Percentiles rank a stretch among this genome's conserved stretches.
Conservation (phyloP, 1,284 basidiomycete species). For the Puccinia hordei region DNA sequence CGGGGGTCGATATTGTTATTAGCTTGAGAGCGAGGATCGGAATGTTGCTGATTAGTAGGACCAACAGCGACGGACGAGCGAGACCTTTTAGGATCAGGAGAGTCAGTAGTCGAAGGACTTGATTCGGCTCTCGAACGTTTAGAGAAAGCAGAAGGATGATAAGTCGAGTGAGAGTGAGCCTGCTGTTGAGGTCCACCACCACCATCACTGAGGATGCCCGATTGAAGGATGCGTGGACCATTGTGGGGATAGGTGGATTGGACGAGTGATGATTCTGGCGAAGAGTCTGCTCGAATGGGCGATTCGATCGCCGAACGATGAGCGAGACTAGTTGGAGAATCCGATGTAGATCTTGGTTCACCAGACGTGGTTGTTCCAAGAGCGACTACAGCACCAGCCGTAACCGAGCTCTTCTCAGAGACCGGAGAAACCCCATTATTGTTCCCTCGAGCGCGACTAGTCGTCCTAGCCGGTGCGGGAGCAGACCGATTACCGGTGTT, state of each 20-base stretch:
- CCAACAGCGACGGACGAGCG: background rate
- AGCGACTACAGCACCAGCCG: background rate
- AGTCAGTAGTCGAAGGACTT: background rate
- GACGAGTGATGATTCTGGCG: background rate
- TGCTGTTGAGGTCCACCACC: background rate
- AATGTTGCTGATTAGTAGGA: background rate
- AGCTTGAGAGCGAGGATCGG: slow-evolving; percentile 13
- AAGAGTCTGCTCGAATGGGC: slow-evolving; percentile 17
- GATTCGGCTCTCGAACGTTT: slow-evolving; percentile 22
- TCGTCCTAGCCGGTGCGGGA: background rate
- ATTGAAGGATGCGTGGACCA: background rate
- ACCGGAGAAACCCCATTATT: slow-evolving; percentile 30
- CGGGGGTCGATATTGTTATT: slow-evolving; percentile 24
- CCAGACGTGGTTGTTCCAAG: slow-evolving; percentile 5
- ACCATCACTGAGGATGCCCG: background rate
- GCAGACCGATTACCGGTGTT: slow-evolving; percentile 20
- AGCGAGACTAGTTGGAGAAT: slow-evolving; percentile 20
- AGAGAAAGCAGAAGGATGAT: background rate
- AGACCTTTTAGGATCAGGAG: slow-evolving; percentile 15
- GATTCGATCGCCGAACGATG: slow-evolving; percentile 26
- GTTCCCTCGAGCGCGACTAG: background rate
- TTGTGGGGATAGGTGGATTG: background rate
- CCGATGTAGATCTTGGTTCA: slow-evolving; percentile 20
- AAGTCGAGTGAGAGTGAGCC: background rate
- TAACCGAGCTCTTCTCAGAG: slow-evolving; percentile 36